A percentile compares a stretch with the other conserved stretches of the same genome.
These are phyloP conservation scores for Cryptosporidium felis DNA, from an alignment of 169 alveolate species.

Conservation along the genomic window DNA sequence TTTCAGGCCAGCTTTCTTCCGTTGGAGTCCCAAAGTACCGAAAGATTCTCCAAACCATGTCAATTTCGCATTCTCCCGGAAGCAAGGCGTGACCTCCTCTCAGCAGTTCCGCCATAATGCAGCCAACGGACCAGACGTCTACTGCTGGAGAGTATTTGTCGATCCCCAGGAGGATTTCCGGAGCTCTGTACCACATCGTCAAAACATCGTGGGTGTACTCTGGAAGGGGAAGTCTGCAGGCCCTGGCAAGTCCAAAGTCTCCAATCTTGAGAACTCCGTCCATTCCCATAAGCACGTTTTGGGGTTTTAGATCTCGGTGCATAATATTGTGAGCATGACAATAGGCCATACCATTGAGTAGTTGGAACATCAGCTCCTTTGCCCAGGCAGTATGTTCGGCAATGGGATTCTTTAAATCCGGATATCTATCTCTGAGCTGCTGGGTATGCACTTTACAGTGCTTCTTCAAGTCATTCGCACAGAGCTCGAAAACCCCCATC, in stretches of 20 bases:
- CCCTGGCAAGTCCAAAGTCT: constrained; percentile 88
- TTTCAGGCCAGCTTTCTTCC: constrained; percentile 84
- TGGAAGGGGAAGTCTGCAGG: constrained; percentile 85
- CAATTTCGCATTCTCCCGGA: constrained; percentile 87
- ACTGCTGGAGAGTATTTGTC: constrained; percentile 87
- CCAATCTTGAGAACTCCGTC: constrained; percentile 84
- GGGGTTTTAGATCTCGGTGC: constrained; percentile 90
- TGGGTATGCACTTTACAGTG: constrained; percentile 54
- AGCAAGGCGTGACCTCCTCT: constrained; percentile 83
- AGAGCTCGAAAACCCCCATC: constrained; percentile 66
- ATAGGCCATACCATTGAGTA: constrained; percentile 79
- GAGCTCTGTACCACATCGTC: constrained; percentile 90
- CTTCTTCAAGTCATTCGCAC: constrained; percentile 65
- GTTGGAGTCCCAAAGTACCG: constrained; percentile 86
- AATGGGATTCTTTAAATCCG: constrained; percentile 60
- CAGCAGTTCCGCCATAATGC: constrained; percentile 86
- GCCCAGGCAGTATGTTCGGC: constrained; percentile 66
- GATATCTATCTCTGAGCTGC: constrained; percentile 50
- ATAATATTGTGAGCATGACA: constrained; percentile 84
- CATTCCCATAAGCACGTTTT: constrained; percentile 82
- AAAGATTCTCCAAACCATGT: constrained; percentile 86
- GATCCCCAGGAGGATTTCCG: constrained; percentile 88
- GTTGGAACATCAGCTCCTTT: constrained; percentile 77
- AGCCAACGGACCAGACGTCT: constrained; percentile 89
- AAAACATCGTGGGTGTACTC: constrained; percentile 88